Base-by-base conservation (phyloP, 1,139 yeast species). In the Yamadazyma friedrichii region DNA sequence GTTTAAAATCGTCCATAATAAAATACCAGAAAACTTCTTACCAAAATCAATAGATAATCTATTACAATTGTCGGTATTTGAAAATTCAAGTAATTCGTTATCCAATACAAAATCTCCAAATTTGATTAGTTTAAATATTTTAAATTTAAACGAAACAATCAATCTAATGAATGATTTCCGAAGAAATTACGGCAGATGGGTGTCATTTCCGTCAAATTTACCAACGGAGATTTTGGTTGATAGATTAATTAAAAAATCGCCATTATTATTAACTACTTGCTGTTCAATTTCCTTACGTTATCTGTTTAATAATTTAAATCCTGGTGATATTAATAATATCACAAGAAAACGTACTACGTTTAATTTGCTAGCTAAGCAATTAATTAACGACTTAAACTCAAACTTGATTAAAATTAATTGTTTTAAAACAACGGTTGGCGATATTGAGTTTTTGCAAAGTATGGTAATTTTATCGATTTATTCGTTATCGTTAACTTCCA, bases 131-230 rank as follows among this genome's bases (percentile, higher is more conserved):
- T 51, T 72, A 30, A 78, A 79, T 2, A 64, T 84, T 6, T 51
- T 86, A n/a, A 57, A 79, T 0, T 58, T 70, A 36, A 59, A 60
- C 3, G 82, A 82, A 50, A 78, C 78, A 0, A 53, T 71, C 8
- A 70, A 68, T 27, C 59, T 85, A 31, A 61, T 86, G 49, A 70
- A 71, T 40, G 77, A 76, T 41, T 86, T 86, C 55, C 65, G 86
- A 38, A 75, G 80, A 42, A 74, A 84, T 52, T 85, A 82, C 53
- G 88, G 89, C 9, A 67, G 87, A 31, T 86, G 95, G 95, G 82
- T 84, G 3, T 81, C 87, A 44, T 80, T 86, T 41, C 89, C 93
- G 0, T 73, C 76, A 34, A 65, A 65, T 17, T 58, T 77, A 30
- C 62, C 80, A 2, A 73, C 84, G 0, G 74, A 65, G 15, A 68